These are phyloP conservation scores for Aspergillus hancockii DNA, from an alignment of 495 filamentous ascomycete genomes.

Conservation along the genomic window DNA sequence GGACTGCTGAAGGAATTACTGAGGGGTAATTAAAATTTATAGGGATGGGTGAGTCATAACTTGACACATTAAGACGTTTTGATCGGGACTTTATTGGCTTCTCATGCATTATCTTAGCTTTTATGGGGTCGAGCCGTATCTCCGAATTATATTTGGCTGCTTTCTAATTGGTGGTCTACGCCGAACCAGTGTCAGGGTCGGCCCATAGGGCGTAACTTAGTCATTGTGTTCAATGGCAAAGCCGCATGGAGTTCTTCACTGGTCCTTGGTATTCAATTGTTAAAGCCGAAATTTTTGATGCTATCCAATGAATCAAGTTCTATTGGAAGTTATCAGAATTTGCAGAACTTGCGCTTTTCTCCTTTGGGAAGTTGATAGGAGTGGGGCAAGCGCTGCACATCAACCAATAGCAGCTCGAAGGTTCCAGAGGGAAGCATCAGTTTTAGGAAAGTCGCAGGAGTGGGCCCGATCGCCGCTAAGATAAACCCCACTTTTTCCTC, in stretches of 20 bases:
- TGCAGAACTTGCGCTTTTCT: background rate
- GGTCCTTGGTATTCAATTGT: background rate
- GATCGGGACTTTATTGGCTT: too few species aligned
- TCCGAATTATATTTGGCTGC: background rate
- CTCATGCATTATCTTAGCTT: background rate
- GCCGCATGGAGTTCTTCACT: background rate
- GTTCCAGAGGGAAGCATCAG: too few species aligned
- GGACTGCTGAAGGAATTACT: background rate
- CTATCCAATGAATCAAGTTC: background rate
- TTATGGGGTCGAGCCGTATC: background rate
- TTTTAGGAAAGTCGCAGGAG: background rate
- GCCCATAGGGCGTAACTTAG: too few species aligned
- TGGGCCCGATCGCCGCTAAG: background rate
- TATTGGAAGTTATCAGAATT: background rate
- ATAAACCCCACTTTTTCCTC: too few species aligned
- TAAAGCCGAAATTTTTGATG: background rate
- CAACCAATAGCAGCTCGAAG: background rate
- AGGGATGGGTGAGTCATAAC: background rate
- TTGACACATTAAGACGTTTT: background rate
- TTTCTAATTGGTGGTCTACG: background rate
- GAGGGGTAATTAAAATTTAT: background rate
- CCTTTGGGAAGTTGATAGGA: slow-evolving; percentile 1
- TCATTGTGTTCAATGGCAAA: too few species aligned
- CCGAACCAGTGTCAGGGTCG: background rate
- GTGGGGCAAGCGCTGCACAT: background rate